Percentiles rank a stretch among this genome's conserved stretches.
Conservation (phyloP, 1,284 basidiomycete genomes). For the Mycena citricolor region DNA sequence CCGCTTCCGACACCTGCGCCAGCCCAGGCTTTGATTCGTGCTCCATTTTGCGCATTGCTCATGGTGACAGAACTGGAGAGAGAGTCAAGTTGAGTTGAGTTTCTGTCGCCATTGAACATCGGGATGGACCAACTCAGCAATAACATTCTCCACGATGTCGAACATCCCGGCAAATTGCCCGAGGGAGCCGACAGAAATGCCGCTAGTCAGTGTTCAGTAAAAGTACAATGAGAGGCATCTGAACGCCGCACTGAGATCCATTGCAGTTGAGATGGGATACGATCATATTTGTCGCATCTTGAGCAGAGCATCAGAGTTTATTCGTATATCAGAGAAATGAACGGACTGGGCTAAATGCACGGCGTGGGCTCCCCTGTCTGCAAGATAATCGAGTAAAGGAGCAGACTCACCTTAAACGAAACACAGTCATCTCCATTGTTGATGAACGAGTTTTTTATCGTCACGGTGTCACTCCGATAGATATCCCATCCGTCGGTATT, state of each 20-base stretch:
- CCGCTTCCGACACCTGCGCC: conserved; percentile 61
- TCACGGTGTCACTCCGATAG: conserved; percentile 54
- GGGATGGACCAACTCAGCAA: conserved; percentile 38
- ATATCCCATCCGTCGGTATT: conserved; percentile 72
- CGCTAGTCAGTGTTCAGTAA: conserved; percentile 33
- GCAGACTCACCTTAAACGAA: conserved; percentile 47
- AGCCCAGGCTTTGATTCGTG: conserved; percentile 68
- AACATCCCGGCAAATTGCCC: conserved; percentile 60
- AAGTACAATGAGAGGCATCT: not conserved
- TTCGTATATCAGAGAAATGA: no score
- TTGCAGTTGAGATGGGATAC: conserved; percentile 62
- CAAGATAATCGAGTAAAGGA: no score
- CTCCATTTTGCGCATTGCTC: conserved; percentile 62
- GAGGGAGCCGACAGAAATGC: conserved; percentile 62
- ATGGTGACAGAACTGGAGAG: conserved; percentile 53
- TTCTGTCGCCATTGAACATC: no score
- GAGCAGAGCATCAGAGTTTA: no score
- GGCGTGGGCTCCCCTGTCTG: no score
- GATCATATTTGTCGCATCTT: conserved; percentile 54
- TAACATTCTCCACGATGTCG: conserved; percentile 69
- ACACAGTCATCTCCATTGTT: conserved; percentile 67
- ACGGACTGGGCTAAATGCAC: no score
- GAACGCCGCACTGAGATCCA: conserved; percentile 49
- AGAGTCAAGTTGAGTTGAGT: no score
- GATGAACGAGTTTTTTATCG: conserved; percentile 52